Conservation (phyloP, 352 stramenopile genomes). For the Phytophthora boehmeriae region DNA sequence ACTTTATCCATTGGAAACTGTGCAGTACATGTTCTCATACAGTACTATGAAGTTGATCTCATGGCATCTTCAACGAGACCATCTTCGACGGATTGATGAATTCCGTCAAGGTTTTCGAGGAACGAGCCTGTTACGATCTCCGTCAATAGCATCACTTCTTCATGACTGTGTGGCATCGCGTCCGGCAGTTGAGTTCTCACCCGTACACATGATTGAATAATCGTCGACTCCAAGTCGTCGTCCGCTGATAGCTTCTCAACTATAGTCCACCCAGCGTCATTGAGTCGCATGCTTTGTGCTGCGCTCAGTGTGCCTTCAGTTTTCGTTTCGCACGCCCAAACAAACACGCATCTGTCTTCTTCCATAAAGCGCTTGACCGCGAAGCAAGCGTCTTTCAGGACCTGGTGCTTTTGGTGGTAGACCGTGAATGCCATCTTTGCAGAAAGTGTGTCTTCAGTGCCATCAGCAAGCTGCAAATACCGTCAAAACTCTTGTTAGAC, state of each 20-base stretch:
- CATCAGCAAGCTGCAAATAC: conserved; percentile 25
- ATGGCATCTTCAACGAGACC: conserved; percentile 31
- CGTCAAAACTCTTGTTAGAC: background rate
- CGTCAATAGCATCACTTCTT: conserved; percentile 30
- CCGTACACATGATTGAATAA: conserved; percentile 35
- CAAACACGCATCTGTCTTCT: conserved; percentile 29
- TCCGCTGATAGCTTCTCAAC: conserved; percentile 3
- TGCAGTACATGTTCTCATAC: background rate
- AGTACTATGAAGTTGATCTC: background rate
- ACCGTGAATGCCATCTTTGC: conserved; percentile 40
- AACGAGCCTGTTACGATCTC: conserved; percentile 33
- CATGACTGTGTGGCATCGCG: conserved; percentile 25
- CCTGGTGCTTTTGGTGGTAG: conserved; percentile 24
- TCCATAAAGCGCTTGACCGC: conserved; percentile 28
- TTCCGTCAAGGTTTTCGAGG: conserved; percentile 33
- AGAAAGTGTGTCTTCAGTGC: conserved; percentile 32
- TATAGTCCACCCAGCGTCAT: conserved; percentile 28
- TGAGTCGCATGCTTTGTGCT: conserved; percentile 26
- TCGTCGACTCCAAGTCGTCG: conserved; percentile 12
- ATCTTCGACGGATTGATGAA: conserved; percentile 37
- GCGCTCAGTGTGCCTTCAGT: conserved; percentile 31
- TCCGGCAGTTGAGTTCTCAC: conserved; percentile 30
- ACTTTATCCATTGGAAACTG: conserved; percentile 14
- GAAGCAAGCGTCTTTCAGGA: conserved; percentile 36
- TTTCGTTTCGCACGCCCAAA: conserved; percentile 35